A percentile compares a stretch with the other conserved stretches of the same genome.
Conservation (phyloP, 768 basidiomycete species). For the Clitopilus passeckerianus region DNA sequence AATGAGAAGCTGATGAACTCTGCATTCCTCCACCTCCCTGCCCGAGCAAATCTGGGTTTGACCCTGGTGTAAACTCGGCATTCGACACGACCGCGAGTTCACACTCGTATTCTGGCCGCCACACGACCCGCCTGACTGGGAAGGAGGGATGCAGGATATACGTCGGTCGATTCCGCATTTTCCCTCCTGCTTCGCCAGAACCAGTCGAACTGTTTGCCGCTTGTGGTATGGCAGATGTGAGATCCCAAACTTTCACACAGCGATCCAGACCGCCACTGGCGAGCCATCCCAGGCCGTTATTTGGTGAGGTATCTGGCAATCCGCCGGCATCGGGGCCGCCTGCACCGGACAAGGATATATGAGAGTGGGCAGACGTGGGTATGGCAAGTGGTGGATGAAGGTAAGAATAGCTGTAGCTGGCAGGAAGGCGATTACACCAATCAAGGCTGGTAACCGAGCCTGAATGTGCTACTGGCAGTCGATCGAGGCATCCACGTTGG, state of each 20-base stretch:
- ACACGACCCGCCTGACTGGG: slow-evolving; percentile 67
- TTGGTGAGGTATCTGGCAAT: not conserved
- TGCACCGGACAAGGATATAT: slow-evolving; percentile 6
- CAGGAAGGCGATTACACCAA: slow-evolving; percentile 43
- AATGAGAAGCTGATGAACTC: not conserved
- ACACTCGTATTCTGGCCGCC: slow-evolving; percentile 75
- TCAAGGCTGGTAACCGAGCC: slow-evolving; percentile 70
- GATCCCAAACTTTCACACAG: slow-evolving; percentile 81
- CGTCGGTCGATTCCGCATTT: slow-evolving; percentile 27
- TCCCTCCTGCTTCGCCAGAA: not conserved
- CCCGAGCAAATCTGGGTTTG: slow-evolving; percentile 14
- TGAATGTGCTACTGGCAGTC: slow-evolving; percentile 68
- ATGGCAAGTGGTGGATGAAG: slow-evolving; percentile 5
- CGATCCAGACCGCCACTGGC: slow-evolving; percentile 77
- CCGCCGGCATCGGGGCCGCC: slow-evolving; percentile 14
- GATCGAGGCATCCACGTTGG: slow-evolving; percentile 67
- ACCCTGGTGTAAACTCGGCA: slow-evolving; percentile 36
- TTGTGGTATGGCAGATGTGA: slow-evolving; percentile 21
- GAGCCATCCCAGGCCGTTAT: slow-evolving; percentile 60
- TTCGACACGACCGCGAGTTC: slow-evolving; percentile 74
- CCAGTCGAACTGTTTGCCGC: not conserved
- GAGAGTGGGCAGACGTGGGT: not conserved
- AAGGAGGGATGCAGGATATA: slow-evolving; percentile 74
- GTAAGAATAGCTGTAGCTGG: slow-evolving; percentile 7
- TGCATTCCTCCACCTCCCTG: slow-evolving; percentile 14